Evolutionary conservation across 2,329 filamentous ascomycete species (phyloP).

Genomic region (Cytospora schulzeri): DNA sequence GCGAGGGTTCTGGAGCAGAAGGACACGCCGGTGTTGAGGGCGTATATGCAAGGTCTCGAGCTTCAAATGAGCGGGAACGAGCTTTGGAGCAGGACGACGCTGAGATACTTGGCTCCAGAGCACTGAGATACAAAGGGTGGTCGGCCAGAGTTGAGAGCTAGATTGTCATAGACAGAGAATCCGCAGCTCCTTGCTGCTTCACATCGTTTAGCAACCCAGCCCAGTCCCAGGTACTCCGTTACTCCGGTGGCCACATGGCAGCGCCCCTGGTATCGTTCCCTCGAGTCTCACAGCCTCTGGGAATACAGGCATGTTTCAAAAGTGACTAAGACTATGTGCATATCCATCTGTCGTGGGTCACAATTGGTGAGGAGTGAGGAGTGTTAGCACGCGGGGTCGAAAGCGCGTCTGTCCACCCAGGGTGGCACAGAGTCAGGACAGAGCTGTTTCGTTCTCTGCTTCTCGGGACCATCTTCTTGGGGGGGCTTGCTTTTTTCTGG

Average conservation of each 20-base stretch:
- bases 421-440: not conserved
- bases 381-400: not conserved
- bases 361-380: not conserved
- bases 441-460: too few relatives aligned
- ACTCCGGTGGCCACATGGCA: not conserved
- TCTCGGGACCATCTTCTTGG: not conserved
- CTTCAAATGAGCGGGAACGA: conserved; percentile 36
- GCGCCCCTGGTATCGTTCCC: not conserved
- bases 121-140: too few relatives aligned
- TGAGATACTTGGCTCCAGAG: not conserved
- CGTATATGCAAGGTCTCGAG: conserved; percentile 39
- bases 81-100: conserved; percentile 35
- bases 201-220: too few relatives aligned
- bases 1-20: conserved; percentile 6
- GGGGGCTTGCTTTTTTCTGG: not conserved
- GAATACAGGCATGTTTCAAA: not conserved
- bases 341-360: not conserved
- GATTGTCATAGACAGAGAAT: too few relatives aligned
- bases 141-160: too few relatives aligned
- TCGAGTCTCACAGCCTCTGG: conserved; percentile 1
- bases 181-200: not conserved
- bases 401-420: not conserved
- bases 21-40: conserved; percentile 18
- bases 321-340: not conserved
- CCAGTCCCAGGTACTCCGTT: too few relatives aligned